Percentiles rank a stretch among this genome's conserved stretches.
These are phyloP conservation scores for Podaxis mareebaensis DNA, from an alignment of 768 basidiomycete genomes.

Conservation along the genomic window DNA sequence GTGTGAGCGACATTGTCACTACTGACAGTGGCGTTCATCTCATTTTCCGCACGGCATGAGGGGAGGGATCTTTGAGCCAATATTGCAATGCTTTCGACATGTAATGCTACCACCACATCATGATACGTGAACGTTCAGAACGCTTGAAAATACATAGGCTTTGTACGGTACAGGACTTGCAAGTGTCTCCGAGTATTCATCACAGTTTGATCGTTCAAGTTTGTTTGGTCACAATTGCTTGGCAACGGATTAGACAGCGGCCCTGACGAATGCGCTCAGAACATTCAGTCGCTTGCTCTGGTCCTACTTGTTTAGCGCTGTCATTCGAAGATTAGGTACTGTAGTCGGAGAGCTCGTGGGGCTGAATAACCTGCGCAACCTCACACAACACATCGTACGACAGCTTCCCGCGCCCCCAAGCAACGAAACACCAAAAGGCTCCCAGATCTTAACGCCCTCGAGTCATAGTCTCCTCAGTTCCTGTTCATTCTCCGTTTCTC, in stretches of 20 bases:
- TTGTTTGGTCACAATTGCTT: no score
- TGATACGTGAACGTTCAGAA: neutral
- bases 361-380: neutral
- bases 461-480: neutral
- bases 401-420: neutral
- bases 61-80: neutral
- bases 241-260: no score
- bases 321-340: neutral
- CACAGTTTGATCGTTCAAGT: no score
- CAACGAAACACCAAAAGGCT: no score
- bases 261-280: no score
- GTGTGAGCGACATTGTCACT: slow-evolving; percentile 80
- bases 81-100: neutral
- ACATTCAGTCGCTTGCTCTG: neutral
- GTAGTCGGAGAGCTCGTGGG: neutral
- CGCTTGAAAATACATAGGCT: no score
- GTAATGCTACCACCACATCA: neutral
- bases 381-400: neutral
- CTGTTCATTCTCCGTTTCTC: neutral
- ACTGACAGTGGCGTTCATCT: slow-evolving; percentile 96
- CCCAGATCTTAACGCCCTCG: neutral
- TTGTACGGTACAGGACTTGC: no score
- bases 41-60: slow-evolving; percentile 81
- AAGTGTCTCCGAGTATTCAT: no score
- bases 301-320: neutral